Percentiles rank a stretch among this genome's conserved stretches.
These are phyloP conservation scores for Leccinum subspadiceum DNA, from an alignment of 1,284 basidiomycete species.

Conservation along the genomic window DNA sequence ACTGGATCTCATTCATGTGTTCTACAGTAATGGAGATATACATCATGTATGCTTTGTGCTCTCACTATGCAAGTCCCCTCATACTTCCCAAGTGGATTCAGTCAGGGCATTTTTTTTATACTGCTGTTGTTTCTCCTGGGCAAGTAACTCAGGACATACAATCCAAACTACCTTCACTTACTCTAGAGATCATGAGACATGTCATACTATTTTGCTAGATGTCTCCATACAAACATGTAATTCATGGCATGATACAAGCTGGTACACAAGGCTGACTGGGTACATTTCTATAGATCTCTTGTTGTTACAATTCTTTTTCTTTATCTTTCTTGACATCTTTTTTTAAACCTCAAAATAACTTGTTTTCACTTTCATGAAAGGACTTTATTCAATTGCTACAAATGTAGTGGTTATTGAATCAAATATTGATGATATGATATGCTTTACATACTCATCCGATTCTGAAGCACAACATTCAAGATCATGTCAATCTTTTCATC, in stretches of 20 bases:
- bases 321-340: neutral
- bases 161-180: too few relatives aligned
- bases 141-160: neutral
- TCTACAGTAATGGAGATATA: too few relatives aligned
- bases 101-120: too few relatives aligned
- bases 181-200: neutral
- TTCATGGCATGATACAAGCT: neutral
- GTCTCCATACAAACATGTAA: neutral
- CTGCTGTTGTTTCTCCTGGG: neutral
- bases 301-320: neutral
- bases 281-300: neutral
- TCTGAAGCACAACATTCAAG: neutral
- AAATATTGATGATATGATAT: neutral
- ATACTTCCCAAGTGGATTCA: too few relatives aligned
- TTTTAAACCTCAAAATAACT: neutral
- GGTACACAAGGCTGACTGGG: neutral
- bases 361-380: neutral
- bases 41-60: too few relatives aligned
- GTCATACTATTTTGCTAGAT: neutral
- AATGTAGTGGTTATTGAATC: neutral
- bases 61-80: too few relatives aligned
- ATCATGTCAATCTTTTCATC: neutral
- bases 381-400: neutral
- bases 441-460: neutral
- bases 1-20: neutral